Base-by-base conservation (phyloP, 2,329 filamentous ascomycete species). In the Clarireedia homoeocarpa region DNA sequence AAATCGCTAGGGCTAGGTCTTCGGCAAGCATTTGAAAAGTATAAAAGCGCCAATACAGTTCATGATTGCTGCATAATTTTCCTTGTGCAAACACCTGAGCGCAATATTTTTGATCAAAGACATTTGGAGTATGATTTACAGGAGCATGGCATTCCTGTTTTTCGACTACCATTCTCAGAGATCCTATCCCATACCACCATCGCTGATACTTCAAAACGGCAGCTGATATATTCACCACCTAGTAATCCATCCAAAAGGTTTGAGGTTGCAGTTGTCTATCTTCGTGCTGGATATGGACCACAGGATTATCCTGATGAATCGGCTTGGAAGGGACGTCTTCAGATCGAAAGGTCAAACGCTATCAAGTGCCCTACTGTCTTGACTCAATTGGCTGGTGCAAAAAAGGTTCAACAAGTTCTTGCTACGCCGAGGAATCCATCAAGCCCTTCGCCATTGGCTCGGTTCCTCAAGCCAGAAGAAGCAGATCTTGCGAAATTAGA, bases 401-500 rank as follows among this genome's bases (percentile, higher is more conserved):
- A 99, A 72, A 97, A 97, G 71, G 86, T 99, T 38, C 94, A 99
- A 72, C 94, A 99, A 73, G 88, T 97, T 1, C 84, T 99, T 15
- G 88, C 89, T 15, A 94, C 91, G 7, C 87, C 88, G 0, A 71
- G 78, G 40, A 78, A 82, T 42, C 76, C 80, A 4, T 71, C 73
- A 0, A 73, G 72, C 14, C 72, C 78, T 0, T 81, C 85, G 10
- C 81, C 89, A 50, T 77, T 97, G 6, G 76, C 81, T 36, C 80
- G 77, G 12, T 96, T 96, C 71, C 75, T 95, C 38, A 73, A 80
- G 5, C 75, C 82, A 50, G 73, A 79, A 10, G 68, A 75, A 2
- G 56, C 67, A 1, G 69, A 73, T 9, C 74, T 82, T 5, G 71
- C 77, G 1, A 77, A 79, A 48, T 75, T 99, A 2, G 81, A 85